Base-by-base conservation (phyloP, 164 flowering plant genomes). In the Sedum album region DNA sequence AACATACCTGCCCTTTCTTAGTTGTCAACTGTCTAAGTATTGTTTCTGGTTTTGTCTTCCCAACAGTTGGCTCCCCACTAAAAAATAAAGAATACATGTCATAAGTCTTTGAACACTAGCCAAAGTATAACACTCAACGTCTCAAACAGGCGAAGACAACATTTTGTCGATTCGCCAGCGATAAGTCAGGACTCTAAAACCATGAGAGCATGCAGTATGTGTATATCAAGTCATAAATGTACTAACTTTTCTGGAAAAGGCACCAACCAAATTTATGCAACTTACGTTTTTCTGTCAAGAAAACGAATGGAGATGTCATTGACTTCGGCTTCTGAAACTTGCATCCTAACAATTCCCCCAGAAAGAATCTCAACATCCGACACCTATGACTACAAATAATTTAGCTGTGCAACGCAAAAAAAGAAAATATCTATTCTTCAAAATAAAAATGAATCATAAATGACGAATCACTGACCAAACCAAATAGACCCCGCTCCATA, bases 1-100 rank as follows among this genome's bases (percentile, higher is more conserved):
- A 64, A 57, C 33, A 18, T 67, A 95, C 99, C 97, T 95, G 99
- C 61, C 99, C 99, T 80, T 92, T 92, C 80, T 92, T 95, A 38
- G 99, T 92, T 20, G 91, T 90, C 53, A 95, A 90, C 69, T 95
- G 97, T 68, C 91, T 81, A 70, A 91, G 89, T 69, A 95, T 88
- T 49, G 97, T 95, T 78, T 92, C 96, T 33, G 93, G 99, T 82
- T 79, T 90, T 73, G 99, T 95, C 84, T 90, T 92, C 73, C 99
- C 99, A 46, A 80, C 75, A 66, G 94, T 89, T 64, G 97, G 97
- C 80, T 95, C 99, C 69, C 99, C 97, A 31, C 99, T 95, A 78
- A 77, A 79, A 26, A 66, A 46, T 26, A 69, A 9, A 55, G 72
- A 46, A n/a, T 17, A 70, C 36, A 62, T 2, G 2, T 14, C 41